Percentiles rank a stretch among this genome's conserved stretches.
phyloP scores from a whole-genome alignment of 1,139 yeast genomes.

The Oligophagozyma castellii region DNA sequence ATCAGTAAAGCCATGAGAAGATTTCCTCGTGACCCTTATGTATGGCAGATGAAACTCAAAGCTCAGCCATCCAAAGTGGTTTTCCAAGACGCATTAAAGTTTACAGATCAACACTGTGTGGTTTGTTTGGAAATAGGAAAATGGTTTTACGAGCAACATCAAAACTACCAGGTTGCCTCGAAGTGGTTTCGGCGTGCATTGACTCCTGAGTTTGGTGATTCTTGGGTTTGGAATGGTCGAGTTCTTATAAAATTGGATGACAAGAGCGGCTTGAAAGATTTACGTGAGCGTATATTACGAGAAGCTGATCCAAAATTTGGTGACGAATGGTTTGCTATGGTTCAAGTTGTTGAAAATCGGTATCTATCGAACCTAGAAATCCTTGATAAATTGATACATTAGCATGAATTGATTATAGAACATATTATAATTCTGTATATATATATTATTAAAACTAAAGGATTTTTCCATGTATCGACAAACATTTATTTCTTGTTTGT shows the following conservation, averaged over 20 bases:
- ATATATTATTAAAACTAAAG: no score
- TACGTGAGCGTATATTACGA: slow-evolving; percentile 19
- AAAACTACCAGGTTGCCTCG: slow-evolving; percentile 45
- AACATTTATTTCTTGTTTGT: slow-evolving; percentile 5
- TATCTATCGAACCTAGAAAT: no score
- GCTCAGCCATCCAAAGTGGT: slow-evolving; percentile 39
- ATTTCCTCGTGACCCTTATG: slow-evolving; percentile 42
- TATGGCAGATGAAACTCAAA: slow-evolving; percentile 52
- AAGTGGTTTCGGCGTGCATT: slow-evolving; percentile 68
- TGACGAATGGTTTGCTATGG: slow-evolving; percentile 39
- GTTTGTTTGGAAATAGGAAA: slow-evolving; percentile 54
- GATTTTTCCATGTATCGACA: no score
- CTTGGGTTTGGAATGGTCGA: slow-evolving; percentile 58
- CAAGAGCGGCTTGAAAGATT: slow-evolving; percentile 15
- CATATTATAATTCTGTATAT: no score
- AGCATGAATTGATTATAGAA: no score
- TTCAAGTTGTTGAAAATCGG: no score
- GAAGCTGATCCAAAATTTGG: slow-evolving; percentile 47
- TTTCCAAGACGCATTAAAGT: slow-evolving; percentile 58
- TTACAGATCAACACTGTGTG: slow-evolving; percentile 46
- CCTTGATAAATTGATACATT: no score
- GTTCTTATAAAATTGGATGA: slow-evolving; percentile 26
- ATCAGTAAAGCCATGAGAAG: slow-evolving; percentile 47
- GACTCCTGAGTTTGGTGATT: slow-evolving; percentile 55
- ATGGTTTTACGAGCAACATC: slow-evolving; percentile 52